phyloP scores from a whole-genome alignment of 1,139 yeast species.

The Petasospora fabianii region DNA sequence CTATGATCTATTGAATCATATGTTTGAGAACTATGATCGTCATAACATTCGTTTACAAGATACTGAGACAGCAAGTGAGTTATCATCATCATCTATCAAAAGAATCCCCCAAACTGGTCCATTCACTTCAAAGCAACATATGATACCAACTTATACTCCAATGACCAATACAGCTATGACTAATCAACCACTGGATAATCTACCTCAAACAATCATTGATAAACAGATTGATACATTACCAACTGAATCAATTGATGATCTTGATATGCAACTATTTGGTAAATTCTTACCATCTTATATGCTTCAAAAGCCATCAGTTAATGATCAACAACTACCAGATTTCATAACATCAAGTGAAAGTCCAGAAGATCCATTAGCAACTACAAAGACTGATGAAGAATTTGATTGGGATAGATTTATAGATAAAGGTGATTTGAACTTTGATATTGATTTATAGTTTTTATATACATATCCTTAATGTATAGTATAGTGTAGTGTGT shows the following conservation, averaged over 20 bases:
- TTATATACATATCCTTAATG: too few species aligned
- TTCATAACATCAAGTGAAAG: slow-evolving; percentile 1
- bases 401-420: slow-evolving; percentile 19
- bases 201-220: not conserved
- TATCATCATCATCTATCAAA: slow-evolving; percentile 5
- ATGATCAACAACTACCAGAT: slow-evolving; percentile 25
- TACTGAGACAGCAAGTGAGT: slow-evolving; percentile 1
- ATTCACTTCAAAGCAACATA: slow-evolving; percentile 4
- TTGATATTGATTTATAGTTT: slow-evolving; percentile 10
- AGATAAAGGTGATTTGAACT: slow-evolving; percentile 11
- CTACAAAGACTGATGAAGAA: slow-evolving; percentile 8
- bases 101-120: slow-evolving; percentile 10
- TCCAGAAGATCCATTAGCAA: slow-evolving; percentile 5
- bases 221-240: not conserved
- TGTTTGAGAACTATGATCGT: slow-evolving; percentile 21
- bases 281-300: slow-evolving; percentile 72
- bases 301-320: slow-evolving; percentile 32
- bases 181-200: not conserved
- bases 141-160: slow-evolving; percentile 2
- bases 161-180: slow-evolving; percentile 5
- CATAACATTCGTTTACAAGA: slow-evolving; percentile 12
- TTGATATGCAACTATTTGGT: slow-evolving; percentile 83
- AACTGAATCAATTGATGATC: slow-evolving; percentile 48
- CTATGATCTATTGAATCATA: slow-evolving; percentile 16
- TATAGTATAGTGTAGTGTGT: too few species aligned